Evolutionary conservation across 345 rosid genomes (phyloP).

Genomic region (Clausena lansium): DNA sequence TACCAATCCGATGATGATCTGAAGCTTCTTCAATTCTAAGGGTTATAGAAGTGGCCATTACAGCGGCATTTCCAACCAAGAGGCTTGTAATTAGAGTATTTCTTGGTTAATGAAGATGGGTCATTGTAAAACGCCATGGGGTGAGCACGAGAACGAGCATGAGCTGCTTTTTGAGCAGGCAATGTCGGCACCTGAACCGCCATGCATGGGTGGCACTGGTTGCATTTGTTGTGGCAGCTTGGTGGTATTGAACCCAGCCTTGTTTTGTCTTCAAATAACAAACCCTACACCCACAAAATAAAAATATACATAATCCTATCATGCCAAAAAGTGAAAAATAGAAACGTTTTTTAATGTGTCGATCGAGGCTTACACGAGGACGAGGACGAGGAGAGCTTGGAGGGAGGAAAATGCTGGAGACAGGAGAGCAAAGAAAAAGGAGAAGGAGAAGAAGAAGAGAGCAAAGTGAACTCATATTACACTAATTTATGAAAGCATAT

Average conservation of each 20-base stretch:
- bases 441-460: conserved; percentile 1
- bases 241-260: conserved; percentile 91
- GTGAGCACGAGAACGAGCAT: not conserved
- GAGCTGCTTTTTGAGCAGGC: conserved; percentile 31
- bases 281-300: conserved; percentile 27
- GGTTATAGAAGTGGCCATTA: conserved; percentile 68
- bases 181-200: conserved; percentile 74
- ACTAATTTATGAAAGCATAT: conserved; percentile 12
- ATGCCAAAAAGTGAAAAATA: not conserved
- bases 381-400: conserved; percentile 12
- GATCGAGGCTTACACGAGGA: conserved; percentile 19
- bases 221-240: conserved; percentile 89
- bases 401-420: conserved; percentile 29
- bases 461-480: conserved; percentile 22
- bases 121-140: conserved; percentile 25
- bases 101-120: conserved; percentile 38
- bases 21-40: conserved; percentile 25
- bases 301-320: not conserved
- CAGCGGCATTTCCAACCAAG: conserved; percentile 93
- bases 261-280: conserved; percentile 56
- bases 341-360: not conserved
- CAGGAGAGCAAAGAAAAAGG: conserved; percentile 23
- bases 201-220: conserved; percentile 82
- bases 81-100: conserved; percentile 90
- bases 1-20: not conserved